Conservation (phyloP, 2,329 filamentous ascomycete species). For the Graphilbum fragrans region DNA sequence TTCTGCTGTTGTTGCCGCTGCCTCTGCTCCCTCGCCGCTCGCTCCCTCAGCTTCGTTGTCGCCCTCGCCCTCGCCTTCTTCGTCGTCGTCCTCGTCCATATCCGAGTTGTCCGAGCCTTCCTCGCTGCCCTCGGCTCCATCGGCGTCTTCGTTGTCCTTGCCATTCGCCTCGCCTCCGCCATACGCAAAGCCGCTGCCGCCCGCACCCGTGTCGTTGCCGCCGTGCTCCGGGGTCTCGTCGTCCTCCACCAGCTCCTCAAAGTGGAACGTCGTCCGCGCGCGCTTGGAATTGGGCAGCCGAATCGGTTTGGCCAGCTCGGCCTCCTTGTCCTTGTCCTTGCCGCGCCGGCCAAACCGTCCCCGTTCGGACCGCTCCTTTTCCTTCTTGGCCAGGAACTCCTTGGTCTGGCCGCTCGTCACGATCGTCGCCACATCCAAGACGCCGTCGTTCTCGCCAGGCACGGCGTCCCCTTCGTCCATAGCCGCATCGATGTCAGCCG, state of each 20-base stretch:
- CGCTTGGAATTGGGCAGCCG: constrained; percentile 63
- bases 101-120: constrained; percentile 8
- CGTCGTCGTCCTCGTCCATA: constrained; percentile 10
- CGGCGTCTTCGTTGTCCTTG: background rate
- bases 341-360: constrained; percentile 46
- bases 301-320: constrained; percentile 38
- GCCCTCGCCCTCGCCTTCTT: constrained; percentile 5
- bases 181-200: background rate
- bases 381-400: constrained; percentile 73
- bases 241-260: constrained; percentile 54
- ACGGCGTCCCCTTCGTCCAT: constrained; percentile 28
- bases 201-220: background rate
- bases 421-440: constrained; percentile 74
- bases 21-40: background rate
- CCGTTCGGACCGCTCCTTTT: constrained; percentile 64
- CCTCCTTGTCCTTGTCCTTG: constrained; percentile 45
- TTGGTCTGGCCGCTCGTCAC: constrained; percentile 71
- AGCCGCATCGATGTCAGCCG: constrained; percentile 19
- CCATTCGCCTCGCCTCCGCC: background rate
- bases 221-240: constrained; percentile 23
- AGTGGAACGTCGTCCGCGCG: constrained; percentile 57
- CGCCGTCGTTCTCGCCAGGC: constrained; percentile 45
- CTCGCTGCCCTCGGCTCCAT: constrained; percentile 8
- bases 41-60: background rate
- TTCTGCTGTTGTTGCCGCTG: background rate